Base-by-base conservation (phyloP, 179 eudicot species). In the Spinacia oleracea region DNA sequence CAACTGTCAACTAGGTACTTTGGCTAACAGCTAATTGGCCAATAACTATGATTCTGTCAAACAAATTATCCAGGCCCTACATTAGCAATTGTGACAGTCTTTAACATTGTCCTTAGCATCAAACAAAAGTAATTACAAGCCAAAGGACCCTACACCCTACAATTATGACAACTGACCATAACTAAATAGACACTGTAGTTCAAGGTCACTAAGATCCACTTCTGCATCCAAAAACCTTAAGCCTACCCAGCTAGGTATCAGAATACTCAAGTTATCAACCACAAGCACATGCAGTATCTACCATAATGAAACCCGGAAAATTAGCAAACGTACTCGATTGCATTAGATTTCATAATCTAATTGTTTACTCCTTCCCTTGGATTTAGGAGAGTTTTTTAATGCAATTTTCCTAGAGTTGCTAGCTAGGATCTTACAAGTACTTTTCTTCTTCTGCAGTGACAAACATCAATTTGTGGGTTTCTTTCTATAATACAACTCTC, bases 11-110 rank as follows among this genome's bases (percentile, higher is more conserved):
- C 55, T 25, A 9, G 50, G 53, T 18, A 64, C 73, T 60, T 62
- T 32, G 71, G 50, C 69, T 18, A 63, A 72, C 55, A 79, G 55
- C 53, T 79, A 63, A 59, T 72, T 72, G 81, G 72, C 77, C 81
- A 72, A 69, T 34, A 11, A 70, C 59, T 23, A 58, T 70, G 31
- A 70, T 43, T 27, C 4, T 12, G 59, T 18, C 31, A 60, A 25
- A 78, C 27, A 46, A 63, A 46, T 60, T 3, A 50, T 46, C 16
- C 11, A 20, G 38, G 72, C 66, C 71, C 72, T 75, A 72, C 73
- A 27, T 40, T 38, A 64, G 64, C 35, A 51, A 1, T 72, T 46
- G n/a, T n/a, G 31, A 72, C 21, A 38, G 18, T 43, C 2, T 31
- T 31, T 31, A 11, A 60, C 29, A 1, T 50, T 78, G 81, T 72